Evolutionary conservation across 345 rosid species (phyloP).

Genomic region (Eucalyptus tenuipes): DNA sequence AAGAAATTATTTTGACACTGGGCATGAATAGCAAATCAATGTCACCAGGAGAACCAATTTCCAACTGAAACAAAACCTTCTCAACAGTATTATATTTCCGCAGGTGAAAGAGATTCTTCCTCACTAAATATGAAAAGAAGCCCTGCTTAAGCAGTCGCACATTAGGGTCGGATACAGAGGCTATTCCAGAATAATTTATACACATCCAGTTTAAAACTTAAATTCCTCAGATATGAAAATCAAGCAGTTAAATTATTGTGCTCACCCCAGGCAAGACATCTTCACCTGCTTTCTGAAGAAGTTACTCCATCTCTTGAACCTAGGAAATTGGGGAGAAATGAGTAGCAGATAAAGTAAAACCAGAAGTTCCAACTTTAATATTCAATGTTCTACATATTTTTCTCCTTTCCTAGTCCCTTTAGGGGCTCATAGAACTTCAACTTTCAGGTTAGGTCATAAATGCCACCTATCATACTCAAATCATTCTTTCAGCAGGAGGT

Average conservation of each 20-base stretch:
- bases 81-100: neutral
- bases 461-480: neutral
- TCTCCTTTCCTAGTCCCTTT: neutral
- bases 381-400: neutral
- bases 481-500: neutral
- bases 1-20: neutral
- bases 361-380: neutral
- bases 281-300: slow-evolving; percentile 62
- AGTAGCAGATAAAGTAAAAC: neutral
- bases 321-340: slow-evolving; percentile 4
- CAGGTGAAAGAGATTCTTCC: neutral
- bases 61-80: neutral
- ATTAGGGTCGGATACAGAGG: neutral
- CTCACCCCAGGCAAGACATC: slow-evolving; percentile 77
- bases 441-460: neutral
- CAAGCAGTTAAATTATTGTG: neutral
- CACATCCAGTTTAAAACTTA: neutral
- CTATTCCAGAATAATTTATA: neutral
- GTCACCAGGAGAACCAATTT: neutral
- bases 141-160: neutral
- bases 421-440: neutral
- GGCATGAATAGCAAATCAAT: neutral
- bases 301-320: slow-evolving; percentile 82
- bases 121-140: neutral
- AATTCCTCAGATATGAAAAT: neutral